Conservation (phyloP, 2,329 filamentous ascomycete species). For the Albophoma yamanashiensis region DNA sequence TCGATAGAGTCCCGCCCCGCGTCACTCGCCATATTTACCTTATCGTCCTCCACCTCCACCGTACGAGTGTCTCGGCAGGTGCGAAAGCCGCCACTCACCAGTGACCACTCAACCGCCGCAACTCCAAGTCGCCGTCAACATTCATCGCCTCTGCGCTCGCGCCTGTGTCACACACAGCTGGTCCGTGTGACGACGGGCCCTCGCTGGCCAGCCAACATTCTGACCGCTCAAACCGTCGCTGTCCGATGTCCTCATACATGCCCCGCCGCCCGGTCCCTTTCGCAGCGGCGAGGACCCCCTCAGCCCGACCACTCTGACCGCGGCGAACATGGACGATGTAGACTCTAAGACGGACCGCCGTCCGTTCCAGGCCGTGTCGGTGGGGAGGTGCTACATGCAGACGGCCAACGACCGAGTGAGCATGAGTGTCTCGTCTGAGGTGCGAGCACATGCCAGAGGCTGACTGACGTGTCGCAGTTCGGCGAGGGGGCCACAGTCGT, state of each 20-base stretch:
- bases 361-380: conserved; percentile 14
- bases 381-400: conserved; percentile 26
- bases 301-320: not conserved
- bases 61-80: not conserved
- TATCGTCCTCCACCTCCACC: not conserved
- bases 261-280: not conserved
- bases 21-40: no score
- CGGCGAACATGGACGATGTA: conserved; percentile 7
- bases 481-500: conserved; percentile 20
- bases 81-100: not conserved
- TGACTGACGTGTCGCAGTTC: conserved; percentile 17
- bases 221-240: not conserved
- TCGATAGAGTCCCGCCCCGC: not conserved
- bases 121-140: not conserved
- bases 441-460: not conserved
- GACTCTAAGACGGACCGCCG: not conserved
- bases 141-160: not conserved
- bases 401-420: conserved; percentile 25
- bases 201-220: not conserved
- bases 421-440: not conserved
- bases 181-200: not conserved
- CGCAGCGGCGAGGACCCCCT: conserved; percentile 3
- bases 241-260: conserved; percentile 1
- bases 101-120: not conserved
- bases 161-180: not conserved